These are phyloP conservation scores for Lactarius indigo DNA, from an alignment of 768 basidiomycete genomes.

Conservation along the genomic window DNA sequence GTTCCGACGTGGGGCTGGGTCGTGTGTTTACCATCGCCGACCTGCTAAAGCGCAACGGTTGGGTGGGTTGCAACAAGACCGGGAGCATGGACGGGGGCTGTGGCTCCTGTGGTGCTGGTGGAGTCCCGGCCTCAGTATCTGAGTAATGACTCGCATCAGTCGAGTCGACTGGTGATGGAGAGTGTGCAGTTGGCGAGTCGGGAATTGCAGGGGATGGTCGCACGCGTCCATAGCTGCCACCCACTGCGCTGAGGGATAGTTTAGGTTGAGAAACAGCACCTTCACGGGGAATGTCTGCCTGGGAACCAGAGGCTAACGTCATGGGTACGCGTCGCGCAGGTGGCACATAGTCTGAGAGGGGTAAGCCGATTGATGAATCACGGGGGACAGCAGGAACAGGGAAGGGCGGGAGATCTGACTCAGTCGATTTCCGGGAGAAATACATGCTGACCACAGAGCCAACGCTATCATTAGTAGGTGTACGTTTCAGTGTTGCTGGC, in stretches of 20 bases:
- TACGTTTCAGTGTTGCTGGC: background rate
- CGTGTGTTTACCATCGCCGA: background rate
- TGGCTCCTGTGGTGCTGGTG: background rate
- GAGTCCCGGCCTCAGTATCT: background rate
- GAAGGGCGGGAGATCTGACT: conserved; percentile 19
- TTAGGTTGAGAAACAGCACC: background rate
- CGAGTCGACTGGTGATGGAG: background rate
- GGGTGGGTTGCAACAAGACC: background rate
- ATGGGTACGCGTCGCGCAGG: background rate
- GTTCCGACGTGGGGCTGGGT: background rate
- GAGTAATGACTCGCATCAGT: conserved; percentile 19
- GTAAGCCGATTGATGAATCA: conserved; percentile 8
- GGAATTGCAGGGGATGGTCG: background rate
- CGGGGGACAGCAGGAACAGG: conserved; percentile 22
- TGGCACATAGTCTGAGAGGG: background rate
- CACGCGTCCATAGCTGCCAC: background rate
- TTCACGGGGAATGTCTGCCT: background rate
- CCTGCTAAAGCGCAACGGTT: background rate
- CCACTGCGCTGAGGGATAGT: conserved; percentile 16
- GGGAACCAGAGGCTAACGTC: background rate
- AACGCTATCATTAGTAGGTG: conserved; percentile 8
- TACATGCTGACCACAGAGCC: conserved; percentile 34
- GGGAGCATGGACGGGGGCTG: background rate
- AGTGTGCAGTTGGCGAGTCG: background rate
- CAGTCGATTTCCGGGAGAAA: conserved; percentile 24